These are phyloP conservation scores for Poteriospumella lacustris DNA, from an alignment of 108 stramenopile genomes.

Conservation along the genomic window DNA sequence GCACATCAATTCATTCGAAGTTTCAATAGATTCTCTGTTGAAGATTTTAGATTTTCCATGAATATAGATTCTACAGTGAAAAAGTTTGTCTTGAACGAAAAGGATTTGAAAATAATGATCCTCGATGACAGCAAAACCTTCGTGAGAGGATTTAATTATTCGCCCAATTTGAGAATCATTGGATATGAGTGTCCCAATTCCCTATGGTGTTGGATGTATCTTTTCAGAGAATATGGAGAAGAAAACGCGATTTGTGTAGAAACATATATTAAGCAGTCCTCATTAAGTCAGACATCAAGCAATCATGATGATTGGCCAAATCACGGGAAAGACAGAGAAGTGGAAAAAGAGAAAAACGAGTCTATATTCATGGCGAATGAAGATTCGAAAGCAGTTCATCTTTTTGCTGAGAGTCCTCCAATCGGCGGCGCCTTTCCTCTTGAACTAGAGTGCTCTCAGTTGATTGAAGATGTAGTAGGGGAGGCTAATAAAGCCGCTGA, in stretches of 20 bases:
- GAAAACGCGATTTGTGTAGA: slow-evolving; percentile 7
- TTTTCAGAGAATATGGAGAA: slow-evolving; percentile 8
- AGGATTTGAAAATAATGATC: slow-evolving; percentile 9
- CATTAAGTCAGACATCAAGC: slow-evolving; percentile 7
- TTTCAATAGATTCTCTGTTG: slow-evolving; percentile 8
- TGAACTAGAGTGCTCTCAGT: slow-evolving; percentile 7
- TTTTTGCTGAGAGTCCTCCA: slow-evolving; percentile 2
- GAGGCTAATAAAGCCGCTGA: slow-evolving; percentile 6
- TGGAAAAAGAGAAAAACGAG: slow-evolving; percentile 8
- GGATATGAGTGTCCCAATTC: slow-evolving; percentile 7
- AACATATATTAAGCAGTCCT: slow-evolving; percentile 8
- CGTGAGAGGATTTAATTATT: slow-evolving; percentile 8
- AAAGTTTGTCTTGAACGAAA: slow-evolving; percentile 8
- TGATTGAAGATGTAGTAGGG: slow-evolving; percentile 7
- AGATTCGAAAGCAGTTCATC: slow-evolving; percentile 7
- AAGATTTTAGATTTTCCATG: slow-evolving; percentile 9
- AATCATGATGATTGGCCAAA: slow-evolving; percentile 8
- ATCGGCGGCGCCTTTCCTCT: slow-evolving; percentile 5
- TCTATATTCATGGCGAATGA: slow-evolving; percentile 8
- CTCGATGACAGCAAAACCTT: slow-evolving; percentile 7
- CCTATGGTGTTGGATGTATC: slow-evolving; percentile 7
- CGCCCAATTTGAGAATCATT: slow-evolving; percentile 7
- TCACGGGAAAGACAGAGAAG: slow-evolving; percentile 6
- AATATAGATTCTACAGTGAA: slow-evolving; percentile 9
- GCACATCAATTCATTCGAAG: slow-evolving; percentile 7